Evolutionary conservation across 768 basidiomycete genomes (phyloP).

Genomic region (Terana coerulea): DNA sequence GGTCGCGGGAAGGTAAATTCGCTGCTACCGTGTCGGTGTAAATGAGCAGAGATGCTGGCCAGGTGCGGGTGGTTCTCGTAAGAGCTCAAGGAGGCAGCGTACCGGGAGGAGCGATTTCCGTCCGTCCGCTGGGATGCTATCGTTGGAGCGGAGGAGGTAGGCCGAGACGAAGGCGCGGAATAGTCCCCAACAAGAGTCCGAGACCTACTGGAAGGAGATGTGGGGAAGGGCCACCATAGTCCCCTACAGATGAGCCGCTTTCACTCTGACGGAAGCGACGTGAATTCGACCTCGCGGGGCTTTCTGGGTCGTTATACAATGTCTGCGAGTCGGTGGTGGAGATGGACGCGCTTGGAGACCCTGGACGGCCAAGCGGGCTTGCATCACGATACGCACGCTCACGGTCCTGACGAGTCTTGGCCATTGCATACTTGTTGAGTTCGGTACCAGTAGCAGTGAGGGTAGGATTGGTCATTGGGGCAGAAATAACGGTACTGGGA

Average conservation of each 20-base stretch:
- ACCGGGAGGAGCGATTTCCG: constrained; percentile 54
- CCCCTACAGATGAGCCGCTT: constrained; percentile 47
- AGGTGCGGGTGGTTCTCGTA: constrained; percentile 55
- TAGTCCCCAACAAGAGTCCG: constrained; percentile 11
- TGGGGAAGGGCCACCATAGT: constrained; percentile 45
- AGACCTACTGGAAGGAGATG: constrained; percentile 23
- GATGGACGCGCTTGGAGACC: constrained; percentile 47
- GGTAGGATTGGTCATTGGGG: constrained; percentile 80
- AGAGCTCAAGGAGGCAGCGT: constrained; percentile 52
- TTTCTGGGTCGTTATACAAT: constrained; percentile 47
- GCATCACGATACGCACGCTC: constrained; percentile 49
- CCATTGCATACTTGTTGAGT: constrained; percentile 56
- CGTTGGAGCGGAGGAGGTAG: constrained; percentile 32
- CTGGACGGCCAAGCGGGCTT: constrained; percentile 34
- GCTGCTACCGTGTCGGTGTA: constrained; percentile 34
- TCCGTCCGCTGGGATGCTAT: constrained; percentile 51
- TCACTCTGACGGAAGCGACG: constrained; percentile 51
- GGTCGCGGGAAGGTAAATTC: constrained; percentile 79
- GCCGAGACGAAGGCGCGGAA: constrained; percentile 23
- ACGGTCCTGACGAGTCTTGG: constrained; percentile 48
- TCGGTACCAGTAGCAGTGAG: constrained; percentile 71
- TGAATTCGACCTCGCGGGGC: constrained; percentile 35
- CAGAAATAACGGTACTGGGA: constrained; percentile 50
- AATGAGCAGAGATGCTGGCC: constrained; percentile 34
- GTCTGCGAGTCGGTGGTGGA: constrained; percentile 59